Base-by-base conservation (phyloP, 176 grass and related monocot genomes). In the Carex cristatella region DNA sequence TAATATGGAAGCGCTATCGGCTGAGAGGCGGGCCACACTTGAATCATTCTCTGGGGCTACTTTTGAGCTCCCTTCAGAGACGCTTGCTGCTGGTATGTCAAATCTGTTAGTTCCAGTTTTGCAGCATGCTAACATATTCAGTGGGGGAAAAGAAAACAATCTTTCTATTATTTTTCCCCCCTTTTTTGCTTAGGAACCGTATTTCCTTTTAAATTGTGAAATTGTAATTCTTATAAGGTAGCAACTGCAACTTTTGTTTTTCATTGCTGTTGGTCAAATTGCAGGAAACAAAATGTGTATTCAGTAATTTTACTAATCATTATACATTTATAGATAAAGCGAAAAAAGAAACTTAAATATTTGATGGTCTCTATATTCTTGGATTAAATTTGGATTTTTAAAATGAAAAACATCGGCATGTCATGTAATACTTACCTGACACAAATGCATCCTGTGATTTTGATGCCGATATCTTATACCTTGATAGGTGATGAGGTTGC, bases 51-150 rank as follows among this genome's bases (percentile, higher is more conserved):
- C 87, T 0, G 81, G 77, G 32, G 90, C 91, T 28, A 79, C 87
- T 0, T 99, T 95, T 70, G 96, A 99, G 85, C 93, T 99, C 32
- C 96, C 93, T 2, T 49, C 81, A 56, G 95, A 98, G 88, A 98
- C 93, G 28, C 85, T 98, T 2, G 86, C 91, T 16, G 93, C 95
- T 0, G 95, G 79, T 82, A 82, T 82, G 79, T 49, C 61, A 18
- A 16, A 64, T 82, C 40, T 28, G 18, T 82, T 65, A 31, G n/a
- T 82, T 65, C 14, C 51, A 27, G 59, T 23, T 65, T 13, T 57
- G 53, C 19, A 79, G 28, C 30, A 35, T 79, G 51, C 5, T 35
- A 57, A 35, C 13, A 58, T 31, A 56, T 57, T 9, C 74, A 57
- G 28, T 33, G n/a, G 49, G 28, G 7, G 13, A 57, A 78, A 55